Evolutionary conservation across 495 filamentous ascomycete species (phyloP), one percentile per base, ranked within the genome.

Genomic region (Amorphotheca resinae): DNA sequence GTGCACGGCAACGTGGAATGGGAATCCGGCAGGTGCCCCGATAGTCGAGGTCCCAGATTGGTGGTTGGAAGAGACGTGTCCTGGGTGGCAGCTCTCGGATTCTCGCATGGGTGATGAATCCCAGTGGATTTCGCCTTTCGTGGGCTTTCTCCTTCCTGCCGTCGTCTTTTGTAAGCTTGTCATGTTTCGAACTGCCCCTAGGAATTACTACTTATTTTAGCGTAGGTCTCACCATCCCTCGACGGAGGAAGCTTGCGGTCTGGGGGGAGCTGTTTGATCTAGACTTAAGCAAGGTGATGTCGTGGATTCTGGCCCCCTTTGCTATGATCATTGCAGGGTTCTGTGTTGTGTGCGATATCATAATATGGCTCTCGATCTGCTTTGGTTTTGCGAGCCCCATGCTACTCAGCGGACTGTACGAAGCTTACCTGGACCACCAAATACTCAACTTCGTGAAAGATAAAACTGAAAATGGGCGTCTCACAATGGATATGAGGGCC

Each of bases 311-410:
- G 7, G 46, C 33, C 25, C 33, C 41, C 15, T 39, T 48, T 18
- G 36, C 41, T 5, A 37, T 42, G 25, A 23, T 48, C 50, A 0
- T 52, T 58, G 18, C 57, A 58, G n/a, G 56, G 49, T 14, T 65
- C 54, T 45, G 41, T 55, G 16, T 54, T 51, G 5, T 22, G 5
- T 26, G 12, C 5, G 49, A 52, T 33, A 45, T 36, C 1, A 14
- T 45, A 1, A 28, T 44, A 5, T 52, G 49, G 49, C 39, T 62
- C 49, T 38, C 26, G 4, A 34, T 38, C 5, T 45, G 42, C 39
- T 65, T 67, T 38, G 61, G 61, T 2, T 54, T 64, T 26, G 55
- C 61, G 0, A 56, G 63, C 0, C 64, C 63, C 0, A 67, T 65
- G 58, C 20, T 65, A 16, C 22, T 65, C 4, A 62, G 61, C 28